A percentile compares a stretch with the other conserved stretches of the same genome.
Evolutionary conservation across 805 yeast species (phyloP).

Genomic region (Barnettozyma wickerhamii): DNA sequence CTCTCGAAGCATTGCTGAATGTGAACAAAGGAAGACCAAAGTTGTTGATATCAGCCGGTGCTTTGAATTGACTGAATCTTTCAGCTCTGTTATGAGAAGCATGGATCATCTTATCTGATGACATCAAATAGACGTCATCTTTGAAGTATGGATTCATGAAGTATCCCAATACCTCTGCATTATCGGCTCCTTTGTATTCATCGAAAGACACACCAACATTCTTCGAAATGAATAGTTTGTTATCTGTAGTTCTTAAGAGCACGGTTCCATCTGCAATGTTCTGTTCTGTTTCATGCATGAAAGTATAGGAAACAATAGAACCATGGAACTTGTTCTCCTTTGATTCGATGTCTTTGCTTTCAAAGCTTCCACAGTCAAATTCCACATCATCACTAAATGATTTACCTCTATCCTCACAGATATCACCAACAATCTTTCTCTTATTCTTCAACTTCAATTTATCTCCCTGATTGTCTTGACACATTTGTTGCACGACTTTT

Average conservation of each 20-base stretch:
- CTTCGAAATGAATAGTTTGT: slow-evolving; percentile 56
- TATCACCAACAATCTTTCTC: slow-evolving; percentile 22
- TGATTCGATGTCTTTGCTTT: slow-evolving; percentile 26
- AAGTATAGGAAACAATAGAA: slow-evolving; percentile 47
- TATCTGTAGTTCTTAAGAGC: slow-evolving; percentile 50
- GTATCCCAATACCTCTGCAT: slow-evolving; percentile 42
- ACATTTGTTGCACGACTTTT: slow-evolving; percentile 29
- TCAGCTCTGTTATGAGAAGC: slow-evolving; percentile 67
- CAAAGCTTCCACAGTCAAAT: slow-evolving; percentile 18
- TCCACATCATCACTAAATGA: slow-evolving; percentile 9
- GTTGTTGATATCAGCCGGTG: slow-evolving; percentile 43
- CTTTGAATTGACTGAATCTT: slow-evolving; percentile 33
- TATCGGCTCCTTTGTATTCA: slow-evolving; percentile 7
- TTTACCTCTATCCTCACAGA: slow-evolving; percentile 15
- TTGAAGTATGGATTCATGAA: slow-evolving; percentile 54
- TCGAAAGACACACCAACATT: slow-evolving; percentile 33
- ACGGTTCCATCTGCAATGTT: slow-evolving; percentile 55
- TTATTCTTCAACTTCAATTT: slow-evolving; percentile 12
- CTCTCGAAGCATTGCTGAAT: slow-evolving; percentile 52
- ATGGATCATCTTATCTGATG: slow-evolving; percentile 29
- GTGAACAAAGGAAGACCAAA: slow-evolving; percentile 44
- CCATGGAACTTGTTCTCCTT: slow-evolving; percentile 45
- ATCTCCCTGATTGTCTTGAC: slow-evolving; percentile 25
- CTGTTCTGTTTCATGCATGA: slow-evolving; percentile 39
- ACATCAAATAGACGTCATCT: slow-evolving; percentile 35